phyloP scores from a whole-genome alignment of 495 filamentous ascomycete genomes.

The Penicillium mononematosum region DNA sequence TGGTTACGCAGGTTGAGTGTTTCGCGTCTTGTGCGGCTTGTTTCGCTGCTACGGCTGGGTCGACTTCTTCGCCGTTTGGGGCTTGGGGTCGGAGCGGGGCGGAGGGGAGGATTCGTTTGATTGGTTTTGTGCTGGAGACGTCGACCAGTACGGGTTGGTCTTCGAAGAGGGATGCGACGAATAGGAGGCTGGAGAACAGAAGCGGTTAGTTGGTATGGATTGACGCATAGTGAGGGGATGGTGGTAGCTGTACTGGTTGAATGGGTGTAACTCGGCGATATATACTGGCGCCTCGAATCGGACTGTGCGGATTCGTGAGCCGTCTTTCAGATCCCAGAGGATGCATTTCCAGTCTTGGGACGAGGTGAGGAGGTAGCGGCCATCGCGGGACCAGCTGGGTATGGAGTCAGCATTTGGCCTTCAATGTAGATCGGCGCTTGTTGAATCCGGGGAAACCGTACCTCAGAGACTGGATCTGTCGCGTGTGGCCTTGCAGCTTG shows the following conservation, averaged over 20 bases:
- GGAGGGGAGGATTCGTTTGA: conserved; percentile 76
- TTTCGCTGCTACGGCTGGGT: conserved; percentile 68
- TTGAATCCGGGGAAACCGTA: conserved; percentile 22
- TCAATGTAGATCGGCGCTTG: not conserved
- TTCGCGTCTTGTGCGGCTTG: conserved; percentile 89
- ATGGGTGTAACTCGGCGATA: conserved; percentile 90
- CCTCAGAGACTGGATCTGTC: conserved; percentile 83
- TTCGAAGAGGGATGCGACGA: conserved; percentile 88
- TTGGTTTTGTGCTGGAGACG: conserved; percentile 59
- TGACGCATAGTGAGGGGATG: not conserved
- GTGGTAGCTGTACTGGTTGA: conserved; percentile 67
- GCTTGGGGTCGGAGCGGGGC: conserved; percentile 65
- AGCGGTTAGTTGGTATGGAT: conserved; percentile 9
- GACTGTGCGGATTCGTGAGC: conserved; percentile 65
- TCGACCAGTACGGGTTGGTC: conserved; percentile 88
- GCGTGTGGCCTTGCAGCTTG: conserved; percentile 86
- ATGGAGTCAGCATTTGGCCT: conserved; percentile 15
- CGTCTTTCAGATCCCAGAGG: conserved; percentile 87
- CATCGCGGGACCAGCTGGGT: conserved; percentile 83
- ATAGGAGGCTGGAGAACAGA: conserved; percentile 58
- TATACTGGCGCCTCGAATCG: conserved; percentile 90
- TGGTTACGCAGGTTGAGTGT: conserved; percentile 83
- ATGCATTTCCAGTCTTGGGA: conserved; percentile 94
- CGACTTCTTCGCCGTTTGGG: conserved; percentile 59
- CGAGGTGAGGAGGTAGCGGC: conserved; percentile 89